These are phyloP conservation scores for Aschersonia sp. DNA, from an alignment of 2,329 filamentous ascomycete genomes.

Conservation along the genomic window DNA sequence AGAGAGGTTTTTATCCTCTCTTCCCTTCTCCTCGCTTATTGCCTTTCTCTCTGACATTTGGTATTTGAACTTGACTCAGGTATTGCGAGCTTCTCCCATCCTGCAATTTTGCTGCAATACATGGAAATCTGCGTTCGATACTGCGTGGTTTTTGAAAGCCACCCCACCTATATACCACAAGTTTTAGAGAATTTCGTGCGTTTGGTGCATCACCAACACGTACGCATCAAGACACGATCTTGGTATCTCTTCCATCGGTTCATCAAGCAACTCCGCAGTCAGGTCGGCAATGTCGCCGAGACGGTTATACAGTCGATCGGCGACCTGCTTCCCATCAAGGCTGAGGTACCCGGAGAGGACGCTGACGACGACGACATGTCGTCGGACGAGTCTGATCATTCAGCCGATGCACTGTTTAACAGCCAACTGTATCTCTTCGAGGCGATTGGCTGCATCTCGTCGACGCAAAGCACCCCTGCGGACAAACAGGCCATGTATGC, in stretches of 20 bases:
- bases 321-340: slow-evolving; percentile 80
- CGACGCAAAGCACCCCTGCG: slow-evolving; percentile 58
- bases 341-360: slow-evolving; percentile 65
- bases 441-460: slow-evolving; percentile 84
- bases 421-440: slow-evolving; percentile 92
- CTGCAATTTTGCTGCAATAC: slow-evolving; percentile 85
- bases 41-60: not conserved
- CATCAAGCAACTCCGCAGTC: slow-evolving; percentile 70
- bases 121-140: slow-evolving; percentile 98
- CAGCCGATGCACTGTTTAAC: slow-evolving; percentile 78
- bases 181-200: slow-evolving; percentile 86
- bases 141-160: slow-evolving; percentile 79
- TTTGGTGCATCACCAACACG: slow-evolving; percentile 75
- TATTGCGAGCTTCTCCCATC: slow-evolving; percentile 74
- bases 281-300: slow-evolving; percentile 81
- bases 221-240: slow-evolving; percentile 76
- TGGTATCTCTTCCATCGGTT: slow-evolving; percentile 97
- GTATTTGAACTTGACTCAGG: slow-evolving; percentile 30
- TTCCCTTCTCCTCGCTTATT: too few species aligned
- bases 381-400: slow-evolving; percentile 81
- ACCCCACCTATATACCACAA: slow-evolving; percentile 66
- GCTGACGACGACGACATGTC: slow-evolving; percentile 84
- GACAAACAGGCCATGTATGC: slow-evolving; percentile 83
- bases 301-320: slow-evolving; percentile 82
- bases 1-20: too few species aligned